A percentile compares a stretch with the other conserved stretches of the same genome.
phyloP scores from a whole-genome alignment of 1,139 yeast genomes.

The Zygotorulaspora mrakii region DNA sequence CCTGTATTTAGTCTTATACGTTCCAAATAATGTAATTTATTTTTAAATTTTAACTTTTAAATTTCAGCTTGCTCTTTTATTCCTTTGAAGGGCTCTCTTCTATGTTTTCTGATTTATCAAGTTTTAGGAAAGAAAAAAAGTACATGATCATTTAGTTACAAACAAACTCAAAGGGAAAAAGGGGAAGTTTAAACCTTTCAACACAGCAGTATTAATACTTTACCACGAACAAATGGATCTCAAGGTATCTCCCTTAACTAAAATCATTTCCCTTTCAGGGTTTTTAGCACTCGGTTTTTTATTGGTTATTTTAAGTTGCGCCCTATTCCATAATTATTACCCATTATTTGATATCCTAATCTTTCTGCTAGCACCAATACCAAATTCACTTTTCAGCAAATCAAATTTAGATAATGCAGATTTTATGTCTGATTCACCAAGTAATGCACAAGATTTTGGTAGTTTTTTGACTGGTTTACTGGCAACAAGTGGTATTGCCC shows the following conservation, averaged over 20 bases:
- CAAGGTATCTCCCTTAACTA: conserved; percentile 52
- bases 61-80: no score
- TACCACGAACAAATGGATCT: no score
- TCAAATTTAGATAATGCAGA: conserved; percentile 45
- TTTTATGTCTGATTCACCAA: conserved; percentile 61
- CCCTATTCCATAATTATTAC: conserved; percentile 64
- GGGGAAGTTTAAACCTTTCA: no score
- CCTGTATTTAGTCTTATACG: conserved; percentile 16
- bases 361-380: conserved; percentile 68
- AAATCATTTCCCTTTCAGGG: conserved; percentile 66
- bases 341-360: conserved; percentile 61
- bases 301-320: conserved; percentile 68
- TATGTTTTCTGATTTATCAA: no score
- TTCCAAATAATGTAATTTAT: no score
- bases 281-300: conserved; percentile 71
- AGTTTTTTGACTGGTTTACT: conserved; percentile 62
- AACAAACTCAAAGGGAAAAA: not conserved
- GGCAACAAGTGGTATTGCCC: conserved; percentile 62
- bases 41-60: no score
- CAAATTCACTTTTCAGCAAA: conserved; percentile 52
- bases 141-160: not conserved
- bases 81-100: no score
- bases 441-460: conserved; percentile 55
- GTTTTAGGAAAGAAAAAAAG: not conserved
- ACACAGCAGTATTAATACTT: no score